Evolutionary conservation across 495 filamentous ascomycete species (phyloP).

Genomic region (Mycothermus thermophilus): DNA sequence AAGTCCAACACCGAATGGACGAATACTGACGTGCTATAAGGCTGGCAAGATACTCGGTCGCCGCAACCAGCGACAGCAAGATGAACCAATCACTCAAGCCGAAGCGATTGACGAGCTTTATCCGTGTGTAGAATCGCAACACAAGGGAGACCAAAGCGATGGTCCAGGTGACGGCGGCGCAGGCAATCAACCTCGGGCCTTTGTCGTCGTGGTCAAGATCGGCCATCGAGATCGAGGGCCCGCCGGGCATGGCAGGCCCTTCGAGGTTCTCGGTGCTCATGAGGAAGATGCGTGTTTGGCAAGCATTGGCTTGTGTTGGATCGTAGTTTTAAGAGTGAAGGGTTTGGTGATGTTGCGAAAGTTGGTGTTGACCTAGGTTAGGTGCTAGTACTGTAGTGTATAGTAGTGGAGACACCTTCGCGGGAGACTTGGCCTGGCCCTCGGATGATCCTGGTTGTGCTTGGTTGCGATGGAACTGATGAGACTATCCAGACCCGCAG

Average conservation of each 20-base stretch:
- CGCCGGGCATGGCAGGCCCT: slow-evolving; percentile 1
- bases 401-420: too few relatives aligned
- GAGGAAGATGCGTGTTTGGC: too few relatives aligned
- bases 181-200: slow-evolving; percentile 8
- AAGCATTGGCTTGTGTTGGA: background rate
- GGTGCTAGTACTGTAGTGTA: too few relatives aligned
- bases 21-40: slow-evolving; percentile 3
- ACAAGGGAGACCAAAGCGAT: slow-evolving; percentile 13
- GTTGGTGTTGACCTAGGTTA: too few relatives aligned
- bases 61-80: slow-evolving; percentile 10
- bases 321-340: too few relatives aligned
- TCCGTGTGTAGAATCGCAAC: slow-evolving; percentile 13
- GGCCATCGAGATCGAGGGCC: background rate
- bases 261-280: slow-evolving; percentile 4
- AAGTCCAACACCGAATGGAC: too few relatives aligned
- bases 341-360: too few relatives aligned
- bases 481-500: too few relatives aligned
- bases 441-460: too few relatives aligned
- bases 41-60: too few relatives aligned
- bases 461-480: too few relatives aligned
- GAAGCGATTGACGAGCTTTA: slow-evolving; percentile 8
- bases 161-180: slow-evolving; percentile 4
- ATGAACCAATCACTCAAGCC: slow-evolving; percentile 12
- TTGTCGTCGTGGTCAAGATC: slow-evolving; percentile 1
- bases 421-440: too few relatives aligned